A percentile compares a stretch with the other conserved stretches of the same genome.
phyloP scores from a whole-genome alignment of 805 yeast species.

The Spathaspora boniae region DNA sequence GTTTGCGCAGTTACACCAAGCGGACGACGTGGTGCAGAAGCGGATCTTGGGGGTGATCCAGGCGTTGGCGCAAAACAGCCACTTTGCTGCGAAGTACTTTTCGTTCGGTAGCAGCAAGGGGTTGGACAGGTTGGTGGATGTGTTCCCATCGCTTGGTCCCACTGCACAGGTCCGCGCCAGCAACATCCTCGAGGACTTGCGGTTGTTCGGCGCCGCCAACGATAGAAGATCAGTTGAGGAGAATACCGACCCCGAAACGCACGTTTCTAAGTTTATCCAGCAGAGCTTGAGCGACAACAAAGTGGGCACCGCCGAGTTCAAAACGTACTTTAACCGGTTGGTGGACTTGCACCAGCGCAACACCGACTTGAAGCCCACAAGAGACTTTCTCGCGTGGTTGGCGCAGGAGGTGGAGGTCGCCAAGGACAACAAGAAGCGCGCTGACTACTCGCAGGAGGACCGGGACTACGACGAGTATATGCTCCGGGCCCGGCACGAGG shows the following conservation, averaged over 20 bases:
- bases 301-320: conserved; percentile 28
- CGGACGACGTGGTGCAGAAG: conserved; percentile 35
- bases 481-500: conserved; percentile 51
- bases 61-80: conserved; percentile 35
- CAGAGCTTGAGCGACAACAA: conserved; percentile 22
- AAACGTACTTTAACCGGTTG: conserved; percentile 35
- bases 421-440: conserved; percentile 22
- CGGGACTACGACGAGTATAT: conserved; percentile 34
- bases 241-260: conserved; percentile 20
- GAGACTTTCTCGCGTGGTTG: conserved; percentile 64
- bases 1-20: conserved; percentile 17
- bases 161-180: conserved; percentile 37
- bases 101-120: conserved; percentile 16
- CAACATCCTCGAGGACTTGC: conserved; percentile 46
- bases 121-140: conserved; percentile 20
- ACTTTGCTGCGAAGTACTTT: conserved; percentile 30
- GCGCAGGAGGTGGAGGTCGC: conserved; percentile 35
- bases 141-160: conserved; percentile 24
- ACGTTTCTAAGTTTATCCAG: conserved; percentile 38
- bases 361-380: conserved; percentile 22
- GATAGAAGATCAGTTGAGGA: conserved; percentile 17
- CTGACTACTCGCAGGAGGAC: conserved; percentile 28
- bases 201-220: conserved; percentile 14
- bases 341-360: conserved; percentile 30
- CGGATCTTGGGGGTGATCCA: conserved; percentile 51